Evolutionary conservation across 257 asterid species (phyloP).

Genomic region (Solanum ahanhuiri): DNA sequence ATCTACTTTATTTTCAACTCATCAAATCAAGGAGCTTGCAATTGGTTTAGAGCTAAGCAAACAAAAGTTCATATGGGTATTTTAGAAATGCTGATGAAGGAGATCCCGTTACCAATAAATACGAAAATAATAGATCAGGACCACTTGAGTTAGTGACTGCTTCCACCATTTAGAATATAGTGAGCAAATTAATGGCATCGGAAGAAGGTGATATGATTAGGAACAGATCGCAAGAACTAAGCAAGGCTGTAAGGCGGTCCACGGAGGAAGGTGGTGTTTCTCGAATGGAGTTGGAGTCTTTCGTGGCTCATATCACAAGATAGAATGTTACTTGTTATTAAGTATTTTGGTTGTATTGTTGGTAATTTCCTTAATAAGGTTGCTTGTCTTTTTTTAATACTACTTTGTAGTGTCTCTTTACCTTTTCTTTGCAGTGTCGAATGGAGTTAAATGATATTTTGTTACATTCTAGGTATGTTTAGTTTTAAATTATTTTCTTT

Average conservation of each 20-base stretch:
- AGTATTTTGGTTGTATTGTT: no score
- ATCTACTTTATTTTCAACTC: conserved; percentile 14
- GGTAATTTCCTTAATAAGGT: no score
- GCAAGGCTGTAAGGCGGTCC: not conserved
- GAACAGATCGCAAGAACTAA: not conserved
- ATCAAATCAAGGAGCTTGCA: conserved; percentile 25
- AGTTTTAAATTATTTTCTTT: no score
- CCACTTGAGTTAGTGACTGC: not conserved
- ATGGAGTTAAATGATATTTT: no score
- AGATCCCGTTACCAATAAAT: conserved; percentile 1
- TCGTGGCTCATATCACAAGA: not conserved
- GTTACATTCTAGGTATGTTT: no score
- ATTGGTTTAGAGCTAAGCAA: conserved; percentile 29
- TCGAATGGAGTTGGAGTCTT: not conserved
- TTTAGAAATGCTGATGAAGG: not conserved
- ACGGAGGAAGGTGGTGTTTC: not conserved
- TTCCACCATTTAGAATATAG: not conserved
- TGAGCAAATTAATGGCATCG: not conserved
- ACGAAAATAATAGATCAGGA: not conserved
- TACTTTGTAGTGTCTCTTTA: no score
- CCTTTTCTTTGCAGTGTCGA: no score
- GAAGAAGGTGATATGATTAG: not conserved
- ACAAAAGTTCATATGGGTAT: conserved; percentile 9
- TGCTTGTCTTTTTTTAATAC: no score
- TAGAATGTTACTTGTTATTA: not conserved